phyloP scores from a whole-genome alignment of 768 basidiomycete genomes.

The Artomyces pyxidatus region DNA sequence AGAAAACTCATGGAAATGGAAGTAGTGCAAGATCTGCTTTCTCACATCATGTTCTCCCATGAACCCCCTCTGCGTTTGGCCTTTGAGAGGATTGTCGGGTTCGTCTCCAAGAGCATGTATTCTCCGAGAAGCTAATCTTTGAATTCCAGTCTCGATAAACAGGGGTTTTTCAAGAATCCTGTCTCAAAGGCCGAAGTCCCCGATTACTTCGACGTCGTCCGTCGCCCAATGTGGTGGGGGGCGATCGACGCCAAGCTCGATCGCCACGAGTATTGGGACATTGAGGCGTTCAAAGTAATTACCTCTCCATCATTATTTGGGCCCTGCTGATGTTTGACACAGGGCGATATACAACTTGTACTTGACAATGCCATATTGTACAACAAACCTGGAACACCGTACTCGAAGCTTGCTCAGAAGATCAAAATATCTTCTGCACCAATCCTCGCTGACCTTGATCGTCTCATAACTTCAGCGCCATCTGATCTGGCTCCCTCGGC shows the following conservation, averaged over 20 bases:
- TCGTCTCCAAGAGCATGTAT: constrained; percentile 20
- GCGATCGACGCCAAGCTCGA: constrained; percentile 79
- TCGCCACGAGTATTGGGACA: constrained; percentile 72
- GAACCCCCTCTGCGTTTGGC: constrained; percentile 49
- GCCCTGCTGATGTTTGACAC: not conserved
- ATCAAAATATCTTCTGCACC: constrained; percentile 41
- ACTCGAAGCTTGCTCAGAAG: constrained; percentile 60
- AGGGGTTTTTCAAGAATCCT: constrained; percentile 73
- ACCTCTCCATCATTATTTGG: not conserved
- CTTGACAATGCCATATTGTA: constrained; percentile 81
- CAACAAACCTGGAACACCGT: constrained; percentile 66
- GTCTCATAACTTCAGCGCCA: constrained; percentile 15
- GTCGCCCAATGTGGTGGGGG: constrained; percentile 83
- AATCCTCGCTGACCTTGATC: constrained; percentile 36
- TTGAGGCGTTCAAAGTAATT: constrained; percentile 61
- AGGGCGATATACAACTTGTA: constrained; percentile 83
- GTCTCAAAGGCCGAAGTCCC: constrained; percentile 74
- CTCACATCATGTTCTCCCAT: constrained; percentile 57
- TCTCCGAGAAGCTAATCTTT: constrained; percentile 5
- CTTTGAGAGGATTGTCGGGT: constrained; percentile 69
- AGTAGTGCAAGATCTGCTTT: constrained; percentile 58
- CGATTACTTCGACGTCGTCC: constrained; percentile 86
- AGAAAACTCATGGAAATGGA: constrained; percentile 68
- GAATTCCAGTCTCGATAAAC: constrained; percentile 55
- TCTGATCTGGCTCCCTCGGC: not conserved